phyloP scores from a whole-genome alignment of 352 stramenopile species.

The Globisporangium nodosum region DNA sequence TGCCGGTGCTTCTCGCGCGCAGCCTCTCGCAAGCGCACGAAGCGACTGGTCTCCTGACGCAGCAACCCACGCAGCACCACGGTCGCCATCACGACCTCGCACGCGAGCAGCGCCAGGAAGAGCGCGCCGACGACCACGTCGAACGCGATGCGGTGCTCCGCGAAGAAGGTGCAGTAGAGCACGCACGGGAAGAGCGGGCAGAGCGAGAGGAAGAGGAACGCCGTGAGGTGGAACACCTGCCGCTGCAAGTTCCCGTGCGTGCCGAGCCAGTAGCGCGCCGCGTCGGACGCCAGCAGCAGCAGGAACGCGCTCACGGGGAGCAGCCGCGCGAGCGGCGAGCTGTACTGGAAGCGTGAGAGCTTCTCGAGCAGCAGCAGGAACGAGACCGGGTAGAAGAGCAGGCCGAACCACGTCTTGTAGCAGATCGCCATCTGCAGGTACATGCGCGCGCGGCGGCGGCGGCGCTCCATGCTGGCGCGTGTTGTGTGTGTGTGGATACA shows the following conservation, averaged over 20 bases:
- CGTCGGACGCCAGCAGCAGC: slow-evolving; percentile 37
- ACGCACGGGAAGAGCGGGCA: slow-evolving; percentile 53
- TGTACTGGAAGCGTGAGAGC: slow-evolving; percentile 31
- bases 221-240: slow-evolving; percentile 60
- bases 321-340: slow-evolving; percentile 28
- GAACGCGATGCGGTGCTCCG: slow-evolving; percentile 44
- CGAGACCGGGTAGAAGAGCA: slow-evolving; percentile 59
- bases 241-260: slow-evolving; percentile 46
- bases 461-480: slow-evolving; percentile 15
- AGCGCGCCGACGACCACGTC: slow-evolving; percentile 30
- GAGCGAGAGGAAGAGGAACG: slow-evolving; percentile 61
- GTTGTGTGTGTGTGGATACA: background rate
- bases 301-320: slow-evolving; percentile 40
- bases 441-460: slow-evolving; percentile 34
- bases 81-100: slow-evolving; percentile 29
- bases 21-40: slow-evolving; percentile 43
- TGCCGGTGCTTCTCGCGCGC: slow-evolving; percentile 14
- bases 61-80: slow-evolving; percentile 49
- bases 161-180: slow-evolving; percentile 47
- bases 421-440: slow-evolving; percentile 57
- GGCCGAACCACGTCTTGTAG: slow-evolving; percentile 44
- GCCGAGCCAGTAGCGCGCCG: slow-evolving; percentile 50
- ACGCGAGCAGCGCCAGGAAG: slow-evolving; percentile 32
- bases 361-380: slow-evolving; percentile 59
- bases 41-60: slow-evolving; percentile 49